A percentile compares a stretch with the other conserved stretches of the same genome.
phyloP scores from a whole-genome alignment of 2,329 filamentous ascomycete species.

The Aspergillus aculeatinus region DNA sequence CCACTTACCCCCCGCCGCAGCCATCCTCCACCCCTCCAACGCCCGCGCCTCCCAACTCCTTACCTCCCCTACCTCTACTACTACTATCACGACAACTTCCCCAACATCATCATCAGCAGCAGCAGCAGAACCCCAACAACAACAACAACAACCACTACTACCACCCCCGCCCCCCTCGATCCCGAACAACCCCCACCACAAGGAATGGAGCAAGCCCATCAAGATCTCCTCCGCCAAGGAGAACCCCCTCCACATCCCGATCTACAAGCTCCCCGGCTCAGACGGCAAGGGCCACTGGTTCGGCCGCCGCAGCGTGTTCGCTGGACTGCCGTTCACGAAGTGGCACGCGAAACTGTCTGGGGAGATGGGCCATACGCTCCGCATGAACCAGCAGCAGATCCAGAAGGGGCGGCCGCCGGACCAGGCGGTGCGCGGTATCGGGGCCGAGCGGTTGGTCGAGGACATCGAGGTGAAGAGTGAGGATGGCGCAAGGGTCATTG shows the following conservation, averaged over 20 bases:
- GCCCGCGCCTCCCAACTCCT: not conserved
- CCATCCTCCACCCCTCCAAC: constrained; percentile 65
- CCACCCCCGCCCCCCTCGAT: constrained; percentile 12
- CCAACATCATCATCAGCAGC: constrained; percentile 47
- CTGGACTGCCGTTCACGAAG: constrained; percentile 70
- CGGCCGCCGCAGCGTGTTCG: constrained; percentile 77
- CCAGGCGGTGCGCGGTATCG: constrained; percentile 79
- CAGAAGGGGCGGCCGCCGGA: constrained; percentile 66
- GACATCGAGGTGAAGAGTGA: constrained; percentile 48
- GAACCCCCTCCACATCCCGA: constrained; percentile 71
- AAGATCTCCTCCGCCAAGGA: constrained; percentile 60
- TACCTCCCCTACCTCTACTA: not conserved
- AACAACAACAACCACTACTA: constrained; percentile 52
- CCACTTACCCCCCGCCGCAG: not conserved
- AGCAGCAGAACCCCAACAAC: constrained; percentile 51
- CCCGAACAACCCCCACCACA: constrained; percentile 55
- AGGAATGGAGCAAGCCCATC: constrained; percentile 81
- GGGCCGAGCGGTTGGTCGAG: constrained; percentile 73
- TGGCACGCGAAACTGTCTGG: constrained; percentile 74
- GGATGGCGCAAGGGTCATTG: constrained; percentile 17
- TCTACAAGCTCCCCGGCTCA: constrained; percentile 76
- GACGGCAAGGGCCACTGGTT: constrained; percentile 91
- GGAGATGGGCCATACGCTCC: constrained; percentile 78
- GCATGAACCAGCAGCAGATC: constrained; percentile 67
- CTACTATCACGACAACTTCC: constrained; percentile 31